Percentiles rank a stretch among this genome's conserved stretches.
Evolutionary conservation across 1,139 yeast genomes (phyloP).

Genomic region (Wickerhamomyces sp.): DNA sequence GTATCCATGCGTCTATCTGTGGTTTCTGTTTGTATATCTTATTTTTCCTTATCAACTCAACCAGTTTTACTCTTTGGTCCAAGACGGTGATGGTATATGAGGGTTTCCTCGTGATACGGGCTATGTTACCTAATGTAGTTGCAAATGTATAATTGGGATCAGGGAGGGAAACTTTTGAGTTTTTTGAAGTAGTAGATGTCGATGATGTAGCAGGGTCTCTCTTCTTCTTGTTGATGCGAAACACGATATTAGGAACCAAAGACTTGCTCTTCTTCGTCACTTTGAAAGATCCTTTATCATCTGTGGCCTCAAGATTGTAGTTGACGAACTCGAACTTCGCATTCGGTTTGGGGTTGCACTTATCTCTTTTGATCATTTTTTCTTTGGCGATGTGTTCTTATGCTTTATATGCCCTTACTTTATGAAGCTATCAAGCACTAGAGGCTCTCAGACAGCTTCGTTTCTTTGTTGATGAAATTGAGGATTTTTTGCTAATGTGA

Average conservation of each 20-base stretch:
- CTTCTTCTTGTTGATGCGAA: background rate
- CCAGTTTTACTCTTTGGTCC: background rate
- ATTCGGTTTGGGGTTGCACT: background rate
- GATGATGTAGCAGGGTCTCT: background rate
- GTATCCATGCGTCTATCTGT: constrained; percentile 2
- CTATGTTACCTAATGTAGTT: background rate
- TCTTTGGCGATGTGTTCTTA: no score
- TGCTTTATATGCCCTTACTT: no score
- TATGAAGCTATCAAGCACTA: no score
- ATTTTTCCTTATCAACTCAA: background rate
- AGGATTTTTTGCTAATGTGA: background rate
- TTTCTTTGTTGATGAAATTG: background rate
- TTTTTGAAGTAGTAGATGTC: background rate
- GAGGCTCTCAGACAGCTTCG: no score
- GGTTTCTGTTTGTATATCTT: constrained; percentile 1
- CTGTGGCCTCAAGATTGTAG: constrained; percentile 1
- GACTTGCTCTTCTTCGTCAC: constrained; percentile 1
- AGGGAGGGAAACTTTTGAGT: background rate
- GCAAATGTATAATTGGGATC: constrained; percentile 1
- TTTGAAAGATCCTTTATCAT: constrained; percentile 1
- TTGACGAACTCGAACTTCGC: constrained; percentile 4
- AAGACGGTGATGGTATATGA: constrained; percentile 3
- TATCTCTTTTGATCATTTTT: no score
- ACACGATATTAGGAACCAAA: constrained; percentile 5
- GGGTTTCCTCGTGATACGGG: background rate